Percentiles rank a stretch among this genome's conserved stretches.
Conservation (phyloP, 306 rosid genomes). For the Cucurbita argyrosperma region DNA sequence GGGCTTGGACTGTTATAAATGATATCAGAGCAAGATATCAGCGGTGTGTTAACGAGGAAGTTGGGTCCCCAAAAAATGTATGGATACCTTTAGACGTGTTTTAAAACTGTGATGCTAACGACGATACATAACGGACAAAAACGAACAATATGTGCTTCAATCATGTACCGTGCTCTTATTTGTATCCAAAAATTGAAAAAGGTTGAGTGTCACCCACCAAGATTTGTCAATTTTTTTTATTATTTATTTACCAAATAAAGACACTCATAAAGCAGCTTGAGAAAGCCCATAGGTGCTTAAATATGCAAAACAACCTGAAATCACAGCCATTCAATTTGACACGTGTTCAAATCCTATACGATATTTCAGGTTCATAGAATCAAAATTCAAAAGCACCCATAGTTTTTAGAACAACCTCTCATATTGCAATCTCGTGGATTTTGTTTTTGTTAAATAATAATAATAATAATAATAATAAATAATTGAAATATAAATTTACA, state of each 20-base stretch:
- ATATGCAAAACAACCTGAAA: background rate
- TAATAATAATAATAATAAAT: background rate
- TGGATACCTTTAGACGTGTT: too few relatives aligned
- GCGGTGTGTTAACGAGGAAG: too few relatives aligned
- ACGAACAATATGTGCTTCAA: too few relatives aligned
- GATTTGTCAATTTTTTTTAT: background rate
- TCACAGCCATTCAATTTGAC: background rate
- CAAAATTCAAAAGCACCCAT: background rate
- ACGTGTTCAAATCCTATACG: background rate
- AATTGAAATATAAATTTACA: background rate
- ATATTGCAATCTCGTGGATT: background rate
- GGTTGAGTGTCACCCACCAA: background rate
- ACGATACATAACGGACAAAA: too few relatives aligned
- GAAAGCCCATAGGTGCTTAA: background rate
- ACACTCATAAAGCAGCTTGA: background rate
- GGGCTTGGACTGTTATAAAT: too few relatives aligned
- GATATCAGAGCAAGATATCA: too few relatives aligned
- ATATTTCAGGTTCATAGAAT: background rate
- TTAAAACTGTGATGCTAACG: too few relatives aligned
- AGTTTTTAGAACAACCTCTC: conserved; percentile 3
- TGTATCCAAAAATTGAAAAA: too few relatives aligned
- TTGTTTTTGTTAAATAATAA: background rate
- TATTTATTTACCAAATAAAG: background rate
- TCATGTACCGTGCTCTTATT: too few relatives aligned
- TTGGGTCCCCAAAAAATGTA: too few relatives aligned